A percentile compares a stretch with the other conserved stretches of the same genome.
Conservation (phyloP, 495 filamentous ascomycete genomes). For the Lophiotrema nucula region DNA sequence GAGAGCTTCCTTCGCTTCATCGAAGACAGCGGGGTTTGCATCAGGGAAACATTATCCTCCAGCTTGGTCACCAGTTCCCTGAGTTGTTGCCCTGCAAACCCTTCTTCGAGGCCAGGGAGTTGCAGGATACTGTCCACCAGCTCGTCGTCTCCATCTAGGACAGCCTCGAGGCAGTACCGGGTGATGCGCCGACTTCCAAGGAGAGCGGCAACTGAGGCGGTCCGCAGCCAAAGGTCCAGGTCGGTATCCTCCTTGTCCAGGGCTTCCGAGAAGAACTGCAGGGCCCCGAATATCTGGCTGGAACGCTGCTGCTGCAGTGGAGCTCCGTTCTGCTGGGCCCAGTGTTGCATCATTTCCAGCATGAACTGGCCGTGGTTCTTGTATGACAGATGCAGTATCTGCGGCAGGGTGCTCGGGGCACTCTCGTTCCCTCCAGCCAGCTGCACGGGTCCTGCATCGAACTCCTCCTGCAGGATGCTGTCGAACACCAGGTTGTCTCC, state of each 20-base stretch:
- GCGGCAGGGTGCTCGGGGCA: slow-evolving; percentile 74
- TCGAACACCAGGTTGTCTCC: slow-evolving; percentile 53
- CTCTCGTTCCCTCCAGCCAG: slow-evolving; percentile 56
- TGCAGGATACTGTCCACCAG: slow-evolving; percentile 67
- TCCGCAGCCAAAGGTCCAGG: slow-evolving; percentile 87
- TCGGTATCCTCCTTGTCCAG: slow-evolving; percentile 90
- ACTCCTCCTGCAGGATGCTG: slow-evolving; percentile 41
- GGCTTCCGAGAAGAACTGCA: slow-evolving; percentile 62
- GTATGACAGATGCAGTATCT: slow-evolving; percentile 86
- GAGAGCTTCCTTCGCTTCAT: slow-evolving; percentile 63
- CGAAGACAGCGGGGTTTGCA: slow-evolving; percentile 63
- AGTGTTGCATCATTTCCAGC: slow-evolving; percentile 66
- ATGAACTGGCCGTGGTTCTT: slow-evolving; percentile 93
- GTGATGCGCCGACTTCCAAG: slow-evolving; percentile 73
- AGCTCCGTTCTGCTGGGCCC: slow-evolving; percentile 46
- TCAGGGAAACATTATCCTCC: slow-evolving; percentile 69
- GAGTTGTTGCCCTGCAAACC: slow-evolving; percentile 76
- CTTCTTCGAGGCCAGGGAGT: slow-evolving; percentile 79
- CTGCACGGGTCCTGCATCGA: slow-evolving; percentile 34
- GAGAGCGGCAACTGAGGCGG: slow-evolving; percentile 72
- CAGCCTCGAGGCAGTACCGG: slow-evolving; percentile 87
- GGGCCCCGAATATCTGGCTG: slow-evolving; percentile 42
- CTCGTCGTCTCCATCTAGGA: slow-evolving; percentile 80
- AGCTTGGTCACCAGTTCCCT: slow-evolving; percentile 60
- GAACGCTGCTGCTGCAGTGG: slow-evolving; percentile 27